A percentile compares a stretch with the other conserved stretches of the same genome.
Evolutionary conservation across 208 protist species (phyloP).

Genomic region (Wallacemonas sp.): DNA sequence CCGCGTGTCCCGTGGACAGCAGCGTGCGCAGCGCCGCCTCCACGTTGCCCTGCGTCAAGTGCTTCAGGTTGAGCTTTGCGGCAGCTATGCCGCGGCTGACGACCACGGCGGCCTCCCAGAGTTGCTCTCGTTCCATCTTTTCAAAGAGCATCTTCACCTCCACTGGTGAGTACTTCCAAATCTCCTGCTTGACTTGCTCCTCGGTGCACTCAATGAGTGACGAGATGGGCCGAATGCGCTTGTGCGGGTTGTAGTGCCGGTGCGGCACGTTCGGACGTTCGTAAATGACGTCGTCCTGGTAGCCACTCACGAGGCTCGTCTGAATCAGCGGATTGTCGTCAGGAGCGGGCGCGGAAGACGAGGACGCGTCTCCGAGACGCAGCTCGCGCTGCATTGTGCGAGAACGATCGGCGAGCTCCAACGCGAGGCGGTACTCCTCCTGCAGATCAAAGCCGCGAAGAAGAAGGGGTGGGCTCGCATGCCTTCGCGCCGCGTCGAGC

Average conservation of each 20-base stretch:
- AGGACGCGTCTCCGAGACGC: background rate
- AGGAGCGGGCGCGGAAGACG: background rate
- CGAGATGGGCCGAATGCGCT: constrained; percentile 38
- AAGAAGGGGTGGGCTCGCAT: constrained; percentile 17
- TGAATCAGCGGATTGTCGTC: constrained; percentile 10
- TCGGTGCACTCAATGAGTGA: constrained; percentile 35
- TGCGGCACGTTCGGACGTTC: constrained; percentile 64
- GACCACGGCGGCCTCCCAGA: constrained; percentile 64
- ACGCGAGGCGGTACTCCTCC: constrained; percentile 25
- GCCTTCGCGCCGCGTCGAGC: constrained; percentile 9
- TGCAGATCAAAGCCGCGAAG: constrained; percentile 43
- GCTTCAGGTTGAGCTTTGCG: constrained; percentile 35
- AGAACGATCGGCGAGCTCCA: constrained; percentile 13
- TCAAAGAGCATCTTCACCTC: constrained; percentile 62
- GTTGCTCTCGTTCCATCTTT: constrained; percentile 50
- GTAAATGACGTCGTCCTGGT: constrained; percentile 22
- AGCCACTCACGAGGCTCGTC: constrained; percentile 38
- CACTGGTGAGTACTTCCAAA: constrained; percentile 37
- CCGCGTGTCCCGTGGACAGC: constrained; percentile 31
- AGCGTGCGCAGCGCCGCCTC: constrained; percentile 59
- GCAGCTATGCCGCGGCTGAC: constrained; percentile 54
- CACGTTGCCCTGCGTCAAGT: constrained; percentile 56
- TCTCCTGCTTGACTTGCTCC: constrained; percentile 32
- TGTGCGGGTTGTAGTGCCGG: constrained; percentile 54
- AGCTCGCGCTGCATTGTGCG: background rate